Base-by-base conservation (phyloP, 176 grass and related monocot genomes). In the Oryza glaberrima region DNA sequence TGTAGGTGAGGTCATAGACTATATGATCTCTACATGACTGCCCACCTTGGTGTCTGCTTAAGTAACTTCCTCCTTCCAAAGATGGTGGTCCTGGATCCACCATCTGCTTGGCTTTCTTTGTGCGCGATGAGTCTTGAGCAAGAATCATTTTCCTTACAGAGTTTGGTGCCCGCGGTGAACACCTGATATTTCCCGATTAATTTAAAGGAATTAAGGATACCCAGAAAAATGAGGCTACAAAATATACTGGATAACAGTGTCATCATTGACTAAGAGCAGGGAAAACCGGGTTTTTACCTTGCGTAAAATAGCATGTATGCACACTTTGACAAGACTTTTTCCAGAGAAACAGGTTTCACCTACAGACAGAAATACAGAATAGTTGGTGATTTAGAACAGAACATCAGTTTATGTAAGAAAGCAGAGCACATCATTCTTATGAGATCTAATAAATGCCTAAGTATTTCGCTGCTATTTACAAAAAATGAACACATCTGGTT, bases 221-320 rank as follows among this genome's bases (percentile, higher is more conserved):
- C 36, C 74, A 69, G 35, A 10, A 88, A 60, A 79, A 47, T 46
- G 23, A 84, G 13, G 69, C 28, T 36, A 56, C 4, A 2, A 23
- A 2, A 23, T 7, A 70, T 41, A 4, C 15, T 72, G 34, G 15
- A 63, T 73, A 63, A 67, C 11, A 40, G 72, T 64, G 17, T 19
- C 13, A 4, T 40, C 4, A 4, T 60, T 70, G 72, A 15, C 43
- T 15, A 12, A 22, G 34, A 77, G 25, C 7, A 58, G 52, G 52
- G 52, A 20, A 58, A 14, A 30, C 70, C 35, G n/a, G 26, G 28
- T 75, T 73, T 83, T 77, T 90, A 95, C 96, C 96, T 94, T 45
- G 96, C 87, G 90, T 94, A 98, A 64, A 98, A 85, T 75, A 98
- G 91, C 91, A 98, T 89, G 81, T 98, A 98, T 78, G 96, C 93